phyloP scores from a whole-genome alignment of 768 basidiomycete genomes.

The Lactarius hengduanensis region DNA sequence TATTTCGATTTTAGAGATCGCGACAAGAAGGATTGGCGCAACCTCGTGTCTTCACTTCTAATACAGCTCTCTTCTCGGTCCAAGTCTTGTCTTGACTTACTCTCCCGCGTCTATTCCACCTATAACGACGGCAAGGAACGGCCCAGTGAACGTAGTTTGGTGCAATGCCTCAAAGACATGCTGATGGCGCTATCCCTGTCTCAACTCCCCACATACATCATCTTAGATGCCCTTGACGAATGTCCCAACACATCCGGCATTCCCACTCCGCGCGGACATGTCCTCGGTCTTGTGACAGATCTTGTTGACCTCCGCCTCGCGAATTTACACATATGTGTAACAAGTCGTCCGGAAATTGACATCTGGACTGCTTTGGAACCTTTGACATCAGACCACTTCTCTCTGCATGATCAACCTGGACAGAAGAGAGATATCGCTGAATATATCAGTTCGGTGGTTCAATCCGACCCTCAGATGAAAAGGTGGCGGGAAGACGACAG shows the following conservation, averaged over 20 bases:
- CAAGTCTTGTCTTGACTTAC: neutral
- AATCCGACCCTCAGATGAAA: neutral
- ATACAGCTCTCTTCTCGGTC: neutral
- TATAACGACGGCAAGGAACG: neutral
- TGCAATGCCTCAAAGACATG: neutral
- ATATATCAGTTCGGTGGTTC: neutral
- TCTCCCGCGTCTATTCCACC: neutral
- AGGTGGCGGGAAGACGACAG: neutral
- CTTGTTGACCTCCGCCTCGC: neutral
- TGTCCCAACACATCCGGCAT: neutral
- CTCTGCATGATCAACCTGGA: neutral
- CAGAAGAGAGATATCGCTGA: neutral
- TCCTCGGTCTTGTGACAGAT: neutral
- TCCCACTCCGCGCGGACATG: neutral
- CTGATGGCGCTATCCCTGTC: neutral
- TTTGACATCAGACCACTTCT: neutral
- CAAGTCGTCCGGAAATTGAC: neutral
- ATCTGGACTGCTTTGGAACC: neutral
- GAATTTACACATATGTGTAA: neutral
- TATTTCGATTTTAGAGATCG: neutral
- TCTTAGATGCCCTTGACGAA: neutral
- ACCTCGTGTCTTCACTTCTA: neutral
- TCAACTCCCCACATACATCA: neutral
- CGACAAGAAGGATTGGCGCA: neutral
- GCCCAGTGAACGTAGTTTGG: neutral